phyloP scores from a whole-genome alignment of 164 flowering plant species.

The Magnolia kwangsiensis region DNA sequence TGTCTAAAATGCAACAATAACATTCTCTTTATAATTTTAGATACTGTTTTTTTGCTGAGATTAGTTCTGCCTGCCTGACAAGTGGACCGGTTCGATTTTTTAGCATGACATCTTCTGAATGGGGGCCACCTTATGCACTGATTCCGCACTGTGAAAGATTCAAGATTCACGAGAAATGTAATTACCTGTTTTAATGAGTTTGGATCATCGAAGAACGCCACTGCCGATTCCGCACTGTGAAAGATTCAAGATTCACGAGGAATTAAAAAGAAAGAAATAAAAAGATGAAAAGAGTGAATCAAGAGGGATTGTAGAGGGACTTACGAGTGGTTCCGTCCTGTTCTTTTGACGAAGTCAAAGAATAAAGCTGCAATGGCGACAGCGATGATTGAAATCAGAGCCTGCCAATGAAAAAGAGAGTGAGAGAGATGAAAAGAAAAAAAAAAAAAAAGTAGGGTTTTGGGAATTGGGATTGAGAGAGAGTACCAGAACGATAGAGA shows the following conservation, averaged over 20 bases:
- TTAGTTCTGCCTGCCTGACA: too few relatives aligned
- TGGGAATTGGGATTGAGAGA: not conserved
- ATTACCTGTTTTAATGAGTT: slow-evolving; percentile 10
- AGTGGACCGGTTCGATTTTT: too few relatives aligned
- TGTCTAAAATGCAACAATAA: too few relatives aligned
- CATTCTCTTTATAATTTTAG: too few relatives aligned
- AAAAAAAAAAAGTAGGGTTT: not conserved
- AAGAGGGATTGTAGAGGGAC: not conserved
- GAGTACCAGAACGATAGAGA: not conserved
- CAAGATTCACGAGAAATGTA: not conserved
- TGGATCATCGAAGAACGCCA: slow-evolving; percentile 10
- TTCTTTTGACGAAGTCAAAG: slow-evolving; percentile 7
- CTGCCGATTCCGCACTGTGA: not conserved
- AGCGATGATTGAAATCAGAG: not conserved
- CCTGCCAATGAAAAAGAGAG: not conserved
- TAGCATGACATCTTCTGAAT: too few relatives aligned
- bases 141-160: too few relatives aligned
- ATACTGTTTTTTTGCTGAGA: too few relatives aligned
- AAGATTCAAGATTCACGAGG: not conserved
- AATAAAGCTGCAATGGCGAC: slow-evolving; percentile 3
- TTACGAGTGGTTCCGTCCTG: slow-evolving; percentile 9
- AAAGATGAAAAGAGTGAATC: not conserved
- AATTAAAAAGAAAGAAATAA: not conserved
- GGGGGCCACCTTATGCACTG: not conserved
- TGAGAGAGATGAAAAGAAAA: not conserved